Evolutionary conservation across 164 flowering plant species (phyloP).

Genomic region (Houttuynia cordata): DNA sequence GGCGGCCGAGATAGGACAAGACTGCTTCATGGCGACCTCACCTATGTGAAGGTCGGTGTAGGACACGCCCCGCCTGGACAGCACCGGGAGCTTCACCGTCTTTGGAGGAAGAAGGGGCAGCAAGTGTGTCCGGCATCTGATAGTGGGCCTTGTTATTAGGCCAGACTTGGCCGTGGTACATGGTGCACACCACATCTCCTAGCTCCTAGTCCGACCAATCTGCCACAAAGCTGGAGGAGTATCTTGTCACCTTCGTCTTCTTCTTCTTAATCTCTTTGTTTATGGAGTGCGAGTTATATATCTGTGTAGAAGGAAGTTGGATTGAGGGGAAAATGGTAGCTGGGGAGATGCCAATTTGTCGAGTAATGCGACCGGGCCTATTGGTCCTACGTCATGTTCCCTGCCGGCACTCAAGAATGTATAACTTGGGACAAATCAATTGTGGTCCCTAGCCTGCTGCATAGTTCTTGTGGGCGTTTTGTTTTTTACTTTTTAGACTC

Average conservation of each 20-base stretch:
- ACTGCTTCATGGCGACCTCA: slow-evolving; percentile 41
- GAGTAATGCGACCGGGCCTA: neutral
- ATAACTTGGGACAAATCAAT: too few relatives aligned
- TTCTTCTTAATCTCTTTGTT: neutral
- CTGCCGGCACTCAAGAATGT: too few relatives aligned
- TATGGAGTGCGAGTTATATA: neutral
- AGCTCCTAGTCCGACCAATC: neutral
- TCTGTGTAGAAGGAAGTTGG: neutral
- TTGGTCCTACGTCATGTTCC: too few relatives aligned
- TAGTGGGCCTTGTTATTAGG: neutral
- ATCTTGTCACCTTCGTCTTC: slow-evolving; percentile 1
- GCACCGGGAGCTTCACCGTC: slow-evolving; percentile 6
- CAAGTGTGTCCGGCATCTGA: slow-evolving; percentile 8
- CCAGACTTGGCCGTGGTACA: neutral
- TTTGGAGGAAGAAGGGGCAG: neutral
- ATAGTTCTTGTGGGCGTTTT: too few relatives aligned
- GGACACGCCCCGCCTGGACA: slow-evolving; percentile 27
- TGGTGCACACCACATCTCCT: neutral
- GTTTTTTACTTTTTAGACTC: too few relatives aligned
- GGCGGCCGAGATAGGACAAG: slow-evolving; percentile 9
- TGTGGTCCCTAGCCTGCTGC: too few relatives aligned
- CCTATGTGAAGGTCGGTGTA: slow-evolving; percentile 22
- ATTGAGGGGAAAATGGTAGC: neutral
- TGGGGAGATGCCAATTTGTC: slow-evolving; percentile 17
- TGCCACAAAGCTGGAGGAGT: neutral